Percentiles rank a stretch among this genome's conserved stretches.
phyloP scores from a whole-genome alignment of 1,139 yeast species.

The Candida tropicalis region DNA sequence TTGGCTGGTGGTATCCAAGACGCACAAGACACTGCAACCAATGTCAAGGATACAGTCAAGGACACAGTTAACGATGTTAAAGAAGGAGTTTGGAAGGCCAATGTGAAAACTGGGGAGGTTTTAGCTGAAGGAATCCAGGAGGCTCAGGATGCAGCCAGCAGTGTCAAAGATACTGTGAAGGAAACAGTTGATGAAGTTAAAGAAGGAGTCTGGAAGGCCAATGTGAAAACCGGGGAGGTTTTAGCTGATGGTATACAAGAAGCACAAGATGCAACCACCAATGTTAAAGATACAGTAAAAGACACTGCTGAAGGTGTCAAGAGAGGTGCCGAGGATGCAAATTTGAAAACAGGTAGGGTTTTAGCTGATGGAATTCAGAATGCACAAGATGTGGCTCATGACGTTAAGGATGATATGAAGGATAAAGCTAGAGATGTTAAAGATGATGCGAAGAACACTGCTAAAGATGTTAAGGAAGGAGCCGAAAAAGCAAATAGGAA shows the following conservation, averaged over 20 bases:
- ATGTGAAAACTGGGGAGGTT: constrained; percentile 11
- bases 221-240: constrained; percentile 11
- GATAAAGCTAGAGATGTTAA: neutral
- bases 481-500: constrained; percentile 24
- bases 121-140: constrained; percentile 12
- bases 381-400: constrained; percentile 11
- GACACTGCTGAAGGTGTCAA: neutral
- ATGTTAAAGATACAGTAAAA: neutral
- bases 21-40: constrained; percentile 9
- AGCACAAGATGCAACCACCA: constrained; percentile 8
- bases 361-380: constrained; percentile 32
- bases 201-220: constrained; percentile 12
- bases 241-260: constrained; percentile 11
- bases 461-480: neutral
- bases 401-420: neutral
- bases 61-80: constrained; percentile 8
- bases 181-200: neutral
- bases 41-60: neutral
- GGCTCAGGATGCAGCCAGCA: constrained; percentile 8
- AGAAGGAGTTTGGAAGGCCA: constrained; percentile 8
- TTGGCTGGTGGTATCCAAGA: constrained; percentile 11
- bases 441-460: neutral
- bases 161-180: neutral
- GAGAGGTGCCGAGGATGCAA: constrained; percentile 19
- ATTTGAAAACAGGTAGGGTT: constrained; percentile 28